Evolutionary conservation across 257 asterid species (phyloP).

Genomic region (Ajuga chamaepitys): DNA sequence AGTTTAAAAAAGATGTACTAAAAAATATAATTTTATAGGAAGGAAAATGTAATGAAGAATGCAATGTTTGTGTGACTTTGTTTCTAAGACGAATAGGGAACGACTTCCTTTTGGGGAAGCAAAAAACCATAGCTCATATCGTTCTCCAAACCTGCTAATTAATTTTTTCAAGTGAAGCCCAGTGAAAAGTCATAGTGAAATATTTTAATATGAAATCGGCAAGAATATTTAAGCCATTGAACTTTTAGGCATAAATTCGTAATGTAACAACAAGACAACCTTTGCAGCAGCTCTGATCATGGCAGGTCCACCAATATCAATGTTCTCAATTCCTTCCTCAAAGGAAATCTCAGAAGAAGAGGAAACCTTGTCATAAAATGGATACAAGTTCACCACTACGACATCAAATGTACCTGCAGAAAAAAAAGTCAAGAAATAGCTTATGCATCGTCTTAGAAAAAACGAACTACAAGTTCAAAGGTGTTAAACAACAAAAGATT

Average conservation of each 20-base stretch:
- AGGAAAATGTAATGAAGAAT: neutral
- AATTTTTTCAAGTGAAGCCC: neutral
- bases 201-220: too few species aligned
- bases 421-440: constrained; percentile 6
- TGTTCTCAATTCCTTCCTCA: constrained; percentile 94
- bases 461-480: neutral
- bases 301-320: constrained; percentile 98
- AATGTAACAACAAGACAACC: constrained; percentile 30
- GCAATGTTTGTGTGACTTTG: neutral
- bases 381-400: constrained; percentile 94
- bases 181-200: neutral
- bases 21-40: neutral
- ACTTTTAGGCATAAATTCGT: constrained; percentile 3
- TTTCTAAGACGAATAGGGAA: neutral
- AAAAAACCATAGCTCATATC: neutral
- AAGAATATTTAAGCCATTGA: too few species aligned
- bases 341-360: constrained; percentile 71
- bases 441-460: constrained; percentile 6
- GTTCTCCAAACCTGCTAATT: neutral
- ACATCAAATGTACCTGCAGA: constrained; percentile 86
- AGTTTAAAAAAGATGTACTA: neutral
- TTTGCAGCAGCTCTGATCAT: constrained; percentile 99
- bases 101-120: neutral
- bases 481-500: neutral
- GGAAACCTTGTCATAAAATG: constrained; percentile 83